phyloP scores from a whole-genome alignment of 148 eudicot species.

The Linanthus parryae region DNA sequence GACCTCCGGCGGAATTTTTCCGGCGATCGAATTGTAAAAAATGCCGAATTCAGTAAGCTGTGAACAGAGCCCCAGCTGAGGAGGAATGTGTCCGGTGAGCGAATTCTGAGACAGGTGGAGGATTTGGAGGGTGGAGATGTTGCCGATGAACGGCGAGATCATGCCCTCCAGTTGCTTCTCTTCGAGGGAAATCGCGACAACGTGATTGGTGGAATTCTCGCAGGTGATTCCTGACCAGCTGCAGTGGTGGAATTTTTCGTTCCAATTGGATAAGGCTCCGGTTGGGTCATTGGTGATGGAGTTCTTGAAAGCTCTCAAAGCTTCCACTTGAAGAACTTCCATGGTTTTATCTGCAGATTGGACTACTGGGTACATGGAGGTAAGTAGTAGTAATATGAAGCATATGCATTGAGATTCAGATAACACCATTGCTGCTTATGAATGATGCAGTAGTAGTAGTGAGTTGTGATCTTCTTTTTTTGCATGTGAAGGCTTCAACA shows the following conservation, averaged over 20 bases:
- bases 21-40: conserved; percentile 48
- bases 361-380: too few species aligned
- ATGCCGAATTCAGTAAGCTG: conserved; percentile 35
- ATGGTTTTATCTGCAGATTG: too few species aligned
- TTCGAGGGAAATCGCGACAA: conserved; percentile 38
- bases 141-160: conserved; percentile 53
- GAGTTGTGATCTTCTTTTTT: too few species aligned
- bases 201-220: conserved; percentile 23
- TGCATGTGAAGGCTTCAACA: too few species aligned
- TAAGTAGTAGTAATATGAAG: too few species aligned
- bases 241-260: conserved; percentile 46
- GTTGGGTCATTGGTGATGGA: conserved; percentile 55
- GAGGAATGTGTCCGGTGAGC: conserved; percentile 56
- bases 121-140: conserved; percentile 57
- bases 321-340: too few species aligned
- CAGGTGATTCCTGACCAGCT: conserved; percentile 88
- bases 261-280: conserved; percentile 55
- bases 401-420: too few species aligned
- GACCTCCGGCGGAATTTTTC: conserved; percentile 45
- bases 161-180: conserved; percentile 49
- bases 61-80: conserved; percentile 47
- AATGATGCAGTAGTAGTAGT: too few species aligned
- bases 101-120: conserved; percentile 61
- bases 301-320: conserved; percentile 54
- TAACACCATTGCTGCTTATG: too few species aligned